Conservation (phyloP, 78 protist genomes). For the Dictyostelium capitatum region DNA sequence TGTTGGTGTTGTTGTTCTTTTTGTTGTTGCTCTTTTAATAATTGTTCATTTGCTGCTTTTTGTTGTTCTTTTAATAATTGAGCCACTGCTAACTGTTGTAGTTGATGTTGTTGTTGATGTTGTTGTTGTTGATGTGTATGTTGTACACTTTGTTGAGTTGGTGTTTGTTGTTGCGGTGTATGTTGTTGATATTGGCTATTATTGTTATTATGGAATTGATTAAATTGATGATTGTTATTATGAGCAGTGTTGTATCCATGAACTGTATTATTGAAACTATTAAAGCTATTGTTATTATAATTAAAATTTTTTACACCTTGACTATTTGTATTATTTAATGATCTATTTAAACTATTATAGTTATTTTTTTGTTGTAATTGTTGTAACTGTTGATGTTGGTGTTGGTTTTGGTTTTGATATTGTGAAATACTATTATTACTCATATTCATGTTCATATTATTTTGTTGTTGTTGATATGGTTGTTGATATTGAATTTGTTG, state of each 20-base stretch:
- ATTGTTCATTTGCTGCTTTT: background rate
- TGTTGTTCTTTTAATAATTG: background rate
- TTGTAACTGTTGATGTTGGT: slow-evolving; percentile 15
- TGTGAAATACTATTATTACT: slow-evolving; percentile 37
- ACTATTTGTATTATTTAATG: slow-evolving; percentile 16
- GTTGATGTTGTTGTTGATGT: background rate
- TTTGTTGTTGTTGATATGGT: slow-evolving; percentile 30
- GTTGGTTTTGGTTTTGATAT: slow-evolving; percentile 27
- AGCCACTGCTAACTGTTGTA: background rate
- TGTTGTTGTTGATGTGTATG: slow-evolving; percentile 4
- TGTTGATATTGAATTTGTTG: background rate
- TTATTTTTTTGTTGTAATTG: background rate
- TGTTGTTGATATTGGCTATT: slow-evolving; percentile 28
- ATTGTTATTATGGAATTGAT: slow-evolving; percentile 13
- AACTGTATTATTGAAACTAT: too few relatives aligned
- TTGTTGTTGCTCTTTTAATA: background rate
- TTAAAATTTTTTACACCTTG: background rate
- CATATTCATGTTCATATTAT: slow-evolving; percentile 26
- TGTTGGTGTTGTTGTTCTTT: background rate
- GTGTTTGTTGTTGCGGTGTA: slow-evolving; percentile 19
- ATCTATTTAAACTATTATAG: background rate
- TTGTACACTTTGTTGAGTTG: slow-evolving; percentile 38
- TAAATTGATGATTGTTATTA: background rate
- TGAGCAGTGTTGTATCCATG: too few relatives aligned
- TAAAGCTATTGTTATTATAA: background rate